These are phyloP conservation scores for Leccinum subrobustum DNA, from an alignment of 1,284 basidiomycete species.

Conservation along the genomic window DNA sequence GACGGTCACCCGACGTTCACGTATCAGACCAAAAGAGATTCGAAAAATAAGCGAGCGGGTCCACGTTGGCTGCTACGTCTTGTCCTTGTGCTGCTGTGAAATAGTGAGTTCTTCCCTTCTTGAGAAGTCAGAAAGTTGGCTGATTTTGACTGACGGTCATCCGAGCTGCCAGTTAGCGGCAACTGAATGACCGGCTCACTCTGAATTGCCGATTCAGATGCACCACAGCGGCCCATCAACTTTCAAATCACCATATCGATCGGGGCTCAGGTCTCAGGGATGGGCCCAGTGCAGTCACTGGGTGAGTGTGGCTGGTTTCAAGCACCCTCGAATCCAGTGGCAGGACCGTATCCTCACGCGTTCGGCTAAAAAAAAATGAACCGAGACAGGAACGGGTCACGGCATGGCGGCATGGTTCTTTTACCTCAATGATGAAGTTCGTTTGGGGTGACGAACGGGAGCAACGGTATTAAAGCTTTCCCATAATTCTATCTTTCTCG, in stretches of 20 bases:
- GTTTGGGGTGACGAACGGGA: neutral
- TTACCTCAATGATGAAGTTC: neutral
- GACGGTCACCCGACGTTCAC: too few relatives aligned
- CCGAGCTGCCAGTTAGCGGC: too few relatives aligned
- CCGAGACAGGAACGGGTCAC: slow-evolving; percentile 6
- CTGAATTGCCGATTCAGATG: neutral
- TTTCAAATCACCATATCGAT: neutral
- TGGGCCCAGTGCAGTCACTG: too few relatives aligned
- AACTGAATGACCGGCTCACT: too few relatives aligned
- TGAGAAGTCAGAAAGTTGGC: too few relatives aligned
- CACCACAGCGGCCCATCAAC: too few relatives aligned
- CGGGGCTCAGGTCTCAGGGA: neutral
- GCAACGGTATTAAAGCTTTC: slow-evolving; percentile 20
- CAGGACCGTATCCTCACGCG: neutral
- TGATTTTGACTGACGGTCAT: too few relatives aligned
- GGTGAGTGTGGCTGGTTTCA: neutral
- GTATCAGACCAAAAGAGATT: too few relatives aligned
- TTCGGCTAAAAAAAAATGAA: slow-evolving; percentile 8
- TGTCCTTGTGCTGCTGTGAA: too few relatives aligned
- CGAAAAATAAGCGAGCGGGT: too few relatives aligned
- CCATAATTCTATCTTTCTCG: neutral
- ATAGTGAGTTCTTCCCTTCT: too few relatives aligned
- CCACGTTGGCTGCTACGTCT: too few relatives aligned
- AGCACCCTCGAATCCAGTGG: neutral
- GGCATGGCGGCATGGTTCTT: slow-evolving; percentile 9